Base-by-base conservation (phyloP, 176 grass and related monocot species). In the Olyra latifolia region DNA sequence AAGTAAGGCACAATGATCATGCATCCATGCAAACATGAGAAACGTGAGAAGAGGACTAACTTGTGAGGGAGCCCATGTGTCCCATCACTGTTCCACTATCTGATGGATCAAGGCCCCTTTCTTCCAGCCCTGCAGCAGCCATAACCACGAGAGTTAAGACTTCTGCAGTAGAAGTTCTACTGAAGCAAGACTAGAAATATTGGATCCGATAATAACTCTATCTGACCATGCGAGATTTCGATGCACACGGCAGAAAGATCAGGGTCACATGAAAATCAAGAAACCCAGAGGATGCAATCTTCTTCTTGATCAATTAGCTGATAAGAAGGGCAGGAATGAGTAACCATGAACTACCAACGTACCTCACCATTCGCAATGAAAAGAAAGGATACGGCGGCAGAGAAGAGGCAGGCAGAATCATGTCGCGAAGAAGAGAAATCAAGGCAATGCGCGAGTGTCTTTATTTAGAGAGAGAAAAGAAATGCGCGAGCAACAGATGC, bases 41-140 rank as follows among this genome's bases (percentile, higher is more conserved):
- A 56, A 16, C 8, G 25, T 46, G 49, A 63, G 32, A 45, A 49
- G 24, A 38, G 47, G 14, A 73, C 83, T 57, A 73, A 87, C 94
- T 65, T 69, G 56, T 50, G 53, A 85, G 76, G 80, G 78, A 56
- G 66, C 28, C 62, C 91, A 93, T 93, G 27, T 14, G 66, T 25
- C 8, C 52, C 78, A 49, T 79, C 68, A 32, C 43, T 19, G 7
- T 6, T 29, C 27, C 15, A 58, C 39, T 54, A 47, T 40, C 1
- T 8, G 10, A 0, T 78, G 46, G 28, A n/a, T 66, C n/a, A 14
- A 40, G 10, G 7, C 48, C 30, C 4, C 22, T 35, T 35, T 35
- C 12, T 67, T 79, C 8, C 23, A 66, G 42, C 30, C 45, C 67
- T 73, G 11, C 67, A 58, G 4, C 40, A 67, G 58, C 41, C 61